These are phyloP conservation scores for Ceratobasidium sp. DNA, from an alignment of 1,284 basidiomycete genomes.

Conservation along the genomic window DNA sequence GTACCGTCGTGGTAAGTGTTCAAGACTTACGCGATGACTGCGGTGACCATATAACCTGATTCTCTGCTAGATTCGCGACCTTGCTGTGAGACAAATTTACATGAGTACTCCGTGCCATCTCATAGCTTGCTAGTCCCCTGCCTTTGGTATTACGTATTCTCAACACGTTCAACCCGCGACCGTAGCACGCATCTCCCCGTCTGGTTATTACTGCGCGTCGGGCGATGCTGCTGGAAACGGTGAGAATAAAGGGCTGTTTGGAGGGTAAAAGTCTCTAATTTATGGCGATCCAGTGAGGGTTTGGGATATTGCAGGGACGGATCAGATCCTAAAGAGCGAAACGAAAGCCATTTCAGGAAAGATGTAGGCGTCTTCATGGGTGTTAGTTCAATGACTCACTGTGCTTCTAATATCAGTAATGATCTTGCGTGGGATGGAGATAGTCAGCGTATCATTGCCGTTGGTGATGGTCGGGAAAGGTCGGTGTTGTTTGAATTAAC, in stretches of 20 bases:
- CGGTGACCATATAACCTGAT: constrained; percentile 11
- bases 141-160: constrained; percentile 72
- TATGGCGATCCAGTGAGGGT: constrained; percentile 74
- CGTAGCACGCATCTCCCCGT: constrained; percentile 92
- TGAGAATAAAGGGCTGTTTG: constrained; percentile 55
- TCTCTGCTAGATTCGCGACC: constrained; percentile 68
- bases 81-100: constrained; percentile 60
- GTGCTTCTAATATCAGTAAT: constrained; percentile 65
- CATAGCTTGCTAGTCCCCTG: constrained; percentile 65
- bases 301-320: constrained; percentile 94
- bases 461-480: constrained; percentile 95
- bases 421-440: constrained; percentile 98
- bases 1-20: constrained; percentile 81
- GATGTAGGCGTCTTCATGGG: constrained; percentile 68
- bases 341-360: constrained; percentile 85
- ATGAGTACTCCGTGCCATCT: background rate
- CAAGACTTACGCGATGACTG: constrained; percentile 23
- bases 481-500: constrained; percentile 58
- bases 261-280: background rate
- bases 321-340: constrained; percentile 87
- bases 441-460: constrained; percentile 94
- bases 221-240: constrained; percentile 85
- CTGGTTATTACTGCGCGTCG: constrained; percentile 95
- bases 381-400: background rate
- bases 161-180: constrained; percentile 89